Evolutionary conservation across 768 basidiomycete species (phyloP), one percentile per base, ranked within the genome.

Genomic region (Lactifluus echinatus): DNA sequence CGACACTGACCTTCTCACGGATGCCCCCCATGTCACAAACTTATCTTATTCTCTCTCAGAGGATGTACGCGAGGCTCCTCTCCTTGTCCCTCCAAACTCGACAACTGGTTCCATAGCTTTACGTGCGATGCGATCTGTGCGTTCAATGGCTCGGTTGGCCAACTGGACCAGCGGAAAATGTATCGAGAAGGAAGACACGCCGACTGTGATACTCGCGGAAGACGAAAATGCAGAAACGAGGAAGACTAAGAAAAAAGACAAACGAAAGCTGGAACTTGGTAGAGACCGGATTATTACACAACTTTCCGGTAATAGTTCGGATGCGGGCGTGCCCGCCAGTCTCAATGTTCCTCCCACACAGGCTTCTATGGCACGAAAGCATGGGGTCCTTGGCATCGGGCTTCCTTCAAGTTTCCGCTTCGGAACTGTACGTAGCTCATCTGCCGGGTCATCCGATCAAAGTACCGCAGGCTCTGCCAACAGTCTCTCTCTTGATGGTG

Each of bases 61-160:
- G 37, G 67, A 66, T 24, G 24, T 42, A 14, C 31, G 44, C 23
- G 36, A 49, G 21, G 51, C 63, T n/a, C 58, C 62, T 8, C 60
- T 63, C 24, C 53, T 56, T 14, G 60, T 24, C 4, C 50, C 58
- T 36, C 33, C 63, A 19, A 31, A 42, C 48, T 39, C 61, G 49
- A 34, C 64, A 50, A 77, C 79, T 28, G 80, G 78, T 29, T 88
- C 85, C 0, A 86, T 91, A 42, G 89, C 89, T 0, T 56, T 90
- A 28, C 79, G 89, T 5, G 89, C 89, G 4, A 90, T 91, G 73
- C 76, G 84, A 42, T 85, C 83, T 14, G 82, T 92, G 62, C 76
- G 83, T 26, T 84, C 82, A 2, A 69, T 90, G 40, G 88, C 89
- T 3, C 73, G 82, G 33, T 82, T 90, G 45, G 79, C 82, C 1